A percentile compares a stretch with the other conserved stretches of the same genome.
Conservation (phyloP, 495 filamentous ascomycete genomes). For the Sphaerosporella brunnea region DNA sequence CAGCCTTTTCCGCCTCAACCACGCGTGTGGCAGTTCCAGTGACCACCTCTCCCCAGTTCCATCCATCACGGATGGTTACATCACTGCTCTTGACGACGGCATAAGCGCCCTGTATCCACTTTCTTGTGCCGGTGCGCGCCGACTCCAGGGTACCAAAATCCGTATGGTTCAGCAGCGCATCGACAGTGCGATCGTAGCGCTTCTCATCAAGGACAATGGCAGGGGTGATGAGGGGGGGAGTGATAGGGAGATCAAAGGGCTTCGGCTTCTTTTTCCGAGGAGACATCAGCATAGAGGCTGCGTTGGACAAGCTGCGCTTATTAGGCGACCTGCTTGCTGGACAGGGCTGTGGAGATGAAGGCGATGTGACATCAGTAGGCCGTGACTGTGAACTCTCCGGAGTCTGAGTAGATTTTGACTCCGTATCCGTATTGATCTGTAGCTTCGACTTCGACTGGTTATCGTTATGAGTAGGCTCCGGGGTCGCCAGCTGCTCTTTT, state of each 20-base stretch:
- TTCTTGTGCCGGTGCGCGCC: constrained; percentile 48
- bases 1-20: constrained; percentile 1
- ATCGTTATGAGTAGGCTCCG: too few relatives aligned
- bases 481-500: too few relatives aligned
- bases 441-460: too few relatives aligned
- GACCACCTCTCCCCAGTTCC: constrained; percentile 39
- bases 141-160: constrained; percentile 61
- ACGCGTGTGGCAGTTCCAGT: constrained; percentile 28
- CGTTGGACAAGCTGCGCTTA: constrained; percentile 28
- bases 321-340: constrained; percentile 13
- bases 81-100: constrained; percentile 1
- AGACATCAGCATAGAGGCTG: constrained; percentile 35
- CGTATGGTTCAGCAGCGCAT: constrained; percentile 57
- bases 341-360: too few relatives aligned
- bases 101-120: constrained; percentile 45
- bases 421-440: too few relatives aligned
- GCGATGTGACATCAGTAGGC: too few relatives aligned
- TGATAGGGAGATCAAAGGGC: constrained; percentile 36
- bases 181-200: constrained; percentile 59
- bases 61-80: constrained; percentile 15
- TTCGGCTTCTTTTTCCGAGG: constrained; percentile 36
- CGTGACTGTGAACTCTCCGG: too few relatives aligned
- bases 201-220: constrained; percentile 52
- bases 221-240: constrained; percentile 32
- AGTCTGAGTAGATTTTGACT: too few relatives aligned